Evolutionary conservation across 768 basidiomycete genomes (phyloP).

Genomic region (Stropharia rugosoannulata): DNA sequence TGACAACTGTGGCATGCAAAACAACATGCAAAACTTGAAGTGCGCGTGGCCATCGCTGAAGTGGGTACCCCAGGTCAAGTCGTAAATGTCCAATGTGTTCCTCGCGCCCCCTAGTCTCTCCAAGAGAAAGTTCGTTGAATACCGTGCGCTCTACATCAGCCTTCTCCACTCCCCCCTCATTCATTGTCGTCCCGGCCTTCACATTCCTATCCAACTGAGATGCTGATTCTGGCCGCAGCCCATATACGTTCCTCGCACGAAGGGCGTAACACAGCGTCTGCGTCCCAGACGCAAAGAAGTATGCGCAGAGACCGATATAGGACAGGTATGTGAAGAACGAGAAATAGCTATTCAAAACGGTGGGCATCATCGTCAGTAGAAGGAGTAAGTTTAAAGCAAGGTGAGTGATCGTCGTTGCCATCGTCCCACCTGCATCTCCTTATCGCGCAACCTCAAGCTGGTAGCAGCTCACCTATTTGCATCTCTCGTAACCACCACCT

Average conservation of each 20-base stretch:
- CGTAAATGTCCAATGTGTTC: neutral
- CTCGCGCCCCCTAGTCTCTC: neutral
- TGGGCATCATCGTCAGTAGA: too few relatives aligned
- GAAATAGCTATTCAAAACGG: conserved; percentile 42
- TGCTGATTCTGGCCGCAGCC: too few relatives aligned
- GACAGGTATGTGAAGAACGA: conserved; percentile 65
- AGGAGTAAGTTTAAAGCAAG: neutral
- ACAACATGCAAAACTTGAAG: conserved; percentile 59
- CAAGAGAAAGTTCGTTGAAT: neutral
- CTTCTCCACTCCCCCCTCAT: too few relatives aligned
- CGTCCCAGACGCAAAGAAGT: conserved; percentile 57
- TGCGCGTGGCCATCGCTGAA: conserved; percentile 57
- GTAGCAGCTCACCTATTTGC: conserved; percentile 28
- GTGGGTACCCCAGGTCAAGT: conserved; percentile 39
- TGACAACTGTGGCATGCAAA: conserved; percentile 47
- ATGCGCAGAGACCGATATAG: conserved; percentile 60
- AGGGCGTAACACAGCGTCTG: conserved; percentile 49
- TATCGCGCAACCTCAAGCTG: too few relatives aligned
- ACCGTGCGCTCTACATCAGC: too few relatives aligned
- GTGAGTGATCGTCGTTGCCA: too few relatives aligned
- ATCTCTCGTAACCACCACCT: conserved; percentile 22
- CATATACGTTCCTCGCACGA: conserved; percentile 2
- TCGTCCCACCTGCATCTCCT: too few relatives aligned
- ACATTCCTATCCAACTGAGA: too few relatives aligned
- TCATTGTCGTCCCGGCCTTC: too few relatives aligned